Base-by-base conservation (phyloP, 202 grass and related monocot genomes). In the Carex arenaria region DNA sequence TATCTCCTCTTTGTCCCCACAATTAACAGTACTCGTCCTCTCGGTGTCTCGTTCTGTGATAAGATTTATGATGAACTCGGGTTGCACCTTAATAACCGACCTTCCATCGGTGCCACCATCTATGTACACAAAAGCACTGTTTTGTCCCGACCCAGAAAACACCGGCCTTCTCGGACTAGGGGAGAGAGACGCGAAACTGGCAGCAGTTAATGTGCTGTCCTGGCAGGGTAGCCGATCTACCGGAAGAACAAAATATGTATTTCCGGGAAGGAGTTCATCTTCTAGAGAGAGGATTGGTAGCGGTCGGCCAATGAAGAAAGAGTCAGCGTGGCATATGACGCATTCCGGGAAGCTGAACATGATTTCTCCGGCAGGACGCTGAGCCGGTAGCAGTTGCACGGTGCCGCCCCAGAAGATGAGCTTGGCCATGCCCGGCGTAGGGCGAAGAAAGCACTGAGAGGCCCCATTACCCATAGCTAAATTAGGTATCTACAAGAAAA, bases 341-440 rank as follows among this genome's bases (percentile, higher is more conserved):
- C 66, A 26, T 0, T 84, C 89, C 0, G 82, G 74, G 70, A 92
- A 89, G 43, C 88, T 74, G 78, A 86, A 32, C 88, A 97, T 90
- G 74, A 89, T 57, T 82, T 90, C 91, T 55, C 91, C 84, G 0
- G 86, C 88, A 57, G 68, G 69, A 19, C 3, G 34, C 54, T 11
- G 51, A 19, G 59, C 65, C 0, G 54, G 14, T 54, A 75, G 6
- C 56, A 88, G 42, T 47, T 78, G 65, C 30, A 54, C 38, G 64
- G 80, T 57, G 26, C 90, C 94, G 13, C 91, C 90, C 91, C 91
- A 97, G 77, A 92, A 51, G 88, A 94, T 88, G 53, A 94, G 85
- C 85, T 85, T 83, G 14, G 61, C 84, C 49, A 0, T 61, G 7
- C 72, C 34, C 17, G 63, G 26, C n/a, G 75, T n/a, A 11, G 59